Evolutionary conservation across 2,329 filamentous ascomycete species (phyloP).

Genomic region (Emmonsiellopsis sp.): DNA sequence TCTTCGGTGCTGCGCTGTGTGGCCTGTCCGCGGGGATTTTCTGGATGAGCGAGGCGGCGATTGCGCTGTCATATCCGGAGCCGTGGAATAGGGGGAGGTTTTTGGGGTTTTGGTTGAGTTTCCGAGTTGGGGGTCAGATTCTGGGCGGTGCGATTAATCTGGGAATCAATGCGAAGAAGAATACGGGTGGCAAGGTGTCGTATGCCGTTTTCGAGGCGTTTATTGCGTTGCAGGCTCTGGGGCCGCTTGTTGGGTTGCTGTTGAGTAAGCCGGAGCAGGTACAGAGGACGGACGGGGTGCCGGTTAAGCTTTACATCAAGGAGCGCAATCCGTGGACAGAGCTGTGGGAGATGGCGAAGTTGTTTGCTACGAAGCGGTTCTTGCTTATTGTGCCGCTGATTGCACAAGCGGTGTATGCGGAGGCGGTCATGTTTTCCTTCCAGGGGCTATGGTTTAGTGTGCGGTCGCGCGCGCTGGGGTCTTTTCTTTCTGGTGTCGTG

Average conservation of each 20-base stretch:
- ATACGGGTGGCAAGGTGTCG: conserved; percentile 54
- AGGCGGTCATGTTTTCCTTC: conserved; percentile 65
- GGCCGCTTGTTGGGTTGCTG: conserved; percentile 51
- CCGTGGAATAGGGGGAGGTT: conserved; percentile 56
- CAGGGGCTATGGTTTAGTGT: conserved; percentile 60
- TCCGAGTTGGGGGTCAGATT: conserved; percentile 55
- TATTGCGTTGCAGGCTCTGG: conserved; percentile 58
- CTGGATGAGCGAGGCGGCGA: conserved; percentile 67
- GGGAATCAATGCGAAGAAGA: conserved; percentile 51
- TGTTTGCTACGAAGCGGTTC: conserved; percentile 54
- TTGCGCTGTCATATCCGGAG: conserved; percentile 63
- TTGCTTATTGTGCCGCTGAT: conserved; percentile 59
- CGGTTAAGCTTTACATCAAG: conserved; percentile 20
- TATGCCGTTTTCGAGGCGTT: conserved; percentile 62
- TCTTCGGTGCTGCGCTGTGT: conserved; percentile 59
- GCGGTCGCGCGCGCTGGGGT: conserved; percentile 58
- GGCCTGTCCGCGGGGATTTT: conserved; percentile 63
- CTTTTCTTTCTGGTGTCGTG: conserved; percentile 59
- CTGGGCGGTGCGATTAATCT: conserved; percentile 64
- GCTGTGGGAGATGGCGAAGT: conserved; percentile 27
- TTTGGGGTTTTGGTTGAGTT: conserved; percentile 59
- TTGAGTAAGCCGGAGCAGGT: conserved; percentile 39
- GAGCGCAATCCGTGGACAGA: conserved; percentile 22
- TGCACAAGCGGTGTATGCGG: conserved; percentile 59
- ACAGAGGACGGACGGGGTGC: conserved; percentile 33